Percentiles rank a stretch among this genome's conserved stretches.
phyloP scores from a whole-genome alignment of 768 basidiomycete species.

The Boletus edulis region DNA sequence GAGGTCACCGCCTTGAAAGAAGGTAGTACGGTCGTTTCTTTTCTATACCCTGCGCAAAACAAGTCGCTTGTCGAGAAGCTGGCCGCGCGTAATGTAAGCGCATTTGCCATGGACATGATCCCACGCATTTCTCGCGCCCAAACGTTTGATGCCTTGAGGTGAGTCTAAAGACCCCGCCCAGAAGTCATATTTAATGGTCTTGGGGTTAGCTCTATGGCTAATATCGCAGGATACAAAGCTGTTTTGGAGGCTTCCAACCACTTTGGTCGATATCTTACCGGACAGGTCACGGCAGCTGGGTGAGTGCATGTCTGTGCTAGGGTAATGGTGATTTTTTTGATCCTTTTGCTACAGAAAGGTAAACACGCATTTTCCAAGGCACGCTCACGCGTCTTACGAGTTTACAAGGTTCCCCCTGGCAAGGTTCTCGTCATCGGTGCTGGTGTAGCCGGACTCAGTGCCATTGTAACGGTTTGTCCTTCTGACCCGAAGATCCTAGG shows the following conservation, averaged over 20 bases:
- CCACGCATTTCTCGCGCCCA: constrained; percentile 89
- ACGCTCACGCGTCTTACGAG: constrained; percentile 17
- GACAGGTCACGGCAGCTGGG: constrained; percentile 91
- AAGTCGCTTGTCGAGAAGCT: constrained; percentile 68
- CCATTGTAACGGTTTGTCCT: constrained; percentile 70
- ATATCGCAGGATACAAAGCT: constrained; percentile 91
- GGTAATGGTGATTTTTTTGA: constrained; percentile 8
- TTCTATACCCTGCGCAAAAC: constrained; percentile 84
- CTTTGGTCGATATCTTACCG: constrained; percentile 86
- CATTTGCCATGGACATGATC: constrained; percentile 91
- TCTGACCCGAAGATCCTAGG: background rate
- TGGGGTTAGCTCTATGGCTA: constrained; percentile 77
- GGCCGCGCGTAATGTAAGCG: constrained; percentile 62
- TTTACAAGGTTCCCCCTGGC: constrained; percentile 71
- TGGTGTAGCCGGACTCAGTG: constrained; percentile 86
- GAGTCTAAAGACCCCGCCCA: constrained; percentile 8
- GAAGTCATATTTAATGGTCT: background rate
- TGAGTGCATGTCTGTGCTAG: constrained; percentile 37
- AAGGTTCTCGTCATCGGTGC: constrained; percentile 88
- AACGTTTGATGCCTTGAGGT: constrained; percentile 88
- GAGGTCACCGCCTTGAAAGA: constrained; percentile 64
- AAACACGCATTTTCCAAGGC: background rate
- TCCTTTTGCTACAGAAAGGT: constrained; percentile 40
- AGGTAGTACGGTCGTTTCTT: constrained; percentile 79
- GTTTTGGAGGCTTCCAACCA: constrained; percentile 88